Evolutionary conservation across 1,284 basidiomycete genomes (phyloP).

Genomic region (Pseudozyma pruni): DNA sequence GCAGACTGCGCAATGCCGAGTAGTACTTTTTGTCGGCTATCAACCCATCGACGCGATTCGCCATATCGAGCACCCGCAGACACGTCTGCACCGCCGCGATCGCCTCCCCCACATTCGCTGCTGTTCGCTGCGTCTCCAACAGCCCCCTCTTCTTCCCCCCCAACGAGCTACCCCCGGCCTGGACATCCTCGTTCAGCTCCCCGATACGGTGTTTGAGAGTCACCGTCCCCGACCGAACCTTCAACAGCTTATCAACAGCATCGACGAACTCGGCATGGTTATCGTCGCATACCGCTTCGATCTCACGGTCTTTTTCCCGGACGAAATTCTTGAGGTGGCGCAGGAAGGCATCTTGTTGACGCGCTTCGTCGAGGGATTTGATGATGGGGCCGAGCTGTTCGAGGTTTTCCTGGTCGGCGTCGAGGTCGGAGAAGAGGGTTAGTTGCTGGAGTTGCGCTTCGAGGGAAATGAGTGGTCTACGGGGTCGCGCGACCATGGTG

Average conservation of each 20-base stretch:
- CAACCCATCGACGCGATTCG: slow-evolving; percentile 92
- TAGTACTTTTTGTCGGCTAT: slow-evolving; percentile 90
- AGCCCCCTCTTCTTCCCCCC: slow-evolving; percentile 59
- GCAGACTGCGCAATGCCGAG: slow-evolving; percentile 77
- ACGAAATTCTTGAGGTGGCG: slow-evolving; percentile 86
- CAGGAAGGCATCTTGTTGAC: slow-evolving; percentile 90
- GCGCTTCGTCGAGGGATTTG: slow-evolving; percentile 79
- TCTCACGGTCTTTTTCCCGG: slow-evolving; percentile 91
- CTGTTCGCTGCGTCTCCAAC: slow-evolving; percentile 89
- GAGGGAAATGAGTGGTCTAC: slow-evolving; percentile 60
- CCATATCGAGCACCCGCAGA: slow-evolving; percentile 88
- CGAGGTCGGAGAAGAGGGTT: slow-evolving; percentile 65
- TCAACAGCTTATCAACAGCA: slow-evolving; percentile 92
- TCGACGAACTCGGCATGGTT: slow-evolving; percentile 98
- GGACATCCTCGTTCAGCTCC: slow-evolving; percentile 74
- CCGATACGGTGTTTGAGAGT: slow-evolving; percentile 72
- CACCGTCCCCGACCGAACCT: slow-evolving; percentile 80
- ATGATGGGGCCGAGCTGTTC: slow-evolving; percentile 68
- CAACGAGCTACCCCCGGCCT: slow-evolving; percentile 59
- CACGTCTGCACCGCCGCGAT: slow-evolving; percentile 94
- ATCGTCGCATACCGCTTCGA: slow-evolving; percentile 91
- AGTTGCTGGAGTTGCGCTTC: slow-evolving; percentile 67
- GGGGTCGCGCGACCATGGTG: slow-evolving; percentile 42
- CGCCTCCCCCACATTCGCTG: slow-evolving; percentile 91
- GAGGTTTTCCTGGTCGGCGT: slow-evolving; percentile 63